Base-by-base conservation (phyloP, 306 rosid species). In the Erythrophleum fordii region DNA sequence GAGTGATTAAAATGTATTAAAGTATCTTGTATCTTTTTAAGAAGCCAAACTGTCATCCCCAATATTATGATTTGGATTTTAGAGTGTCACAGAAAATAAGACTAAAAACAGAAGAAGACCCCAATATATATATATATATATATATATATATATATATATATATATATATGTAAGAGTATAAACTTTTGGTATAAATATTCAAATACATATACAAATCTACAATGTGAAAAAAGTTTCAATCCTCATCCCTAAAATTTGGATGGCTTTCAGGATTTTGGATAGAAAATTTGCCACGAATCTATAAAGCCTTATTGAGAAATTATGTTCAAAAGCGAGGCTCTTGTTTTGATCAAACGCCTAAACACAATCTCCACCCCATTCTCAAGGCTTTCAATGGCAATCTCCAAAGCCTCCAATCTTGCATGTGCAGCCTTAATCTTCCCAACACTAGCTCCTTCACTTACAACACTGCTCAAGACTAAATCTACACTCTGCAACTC, bases 291-390 rank as follows among this genome's bases (percentile, higher is more conserved):
- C 8, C 49, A 23, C n/a, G 28, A 1, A 52, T 16, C 9, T 4
- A 35, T 6, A 49, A 17, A 11, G 20, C 35, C 44, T 62, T 84
- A 90, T 58, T 84, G 90, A 59, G 92, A 85, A 67, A 87, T 66
- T 73, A 84, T 84, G 85, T 92, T 94, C 81, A 90, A 80, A 69
- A 94, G 89, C 6, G 72, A 79, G 61, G 89, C 78, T 84, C 98
- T 94, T 0, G 86, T 79, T 68, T 83, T 94, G 5, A 92, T 84
- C 88, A 94, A 76, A 34, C 75, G 62, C 87, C 91, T 89, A 72
- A 87, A 92, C 46, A 92, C 26, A 9, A 35, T 80, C 64, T 87
- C 92, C 82, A 94, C 59, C 7, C 86, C 86, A 74, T 71, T 89
- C 78, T 90, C 97, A 35, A 92, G 28, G 51, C 72, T 81, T 81